A percentile compares a stretch with the other conserved stretches of the same genome.
Conservation (phyloP, 345 rosid species). For the Populus deltoides region DNA sequence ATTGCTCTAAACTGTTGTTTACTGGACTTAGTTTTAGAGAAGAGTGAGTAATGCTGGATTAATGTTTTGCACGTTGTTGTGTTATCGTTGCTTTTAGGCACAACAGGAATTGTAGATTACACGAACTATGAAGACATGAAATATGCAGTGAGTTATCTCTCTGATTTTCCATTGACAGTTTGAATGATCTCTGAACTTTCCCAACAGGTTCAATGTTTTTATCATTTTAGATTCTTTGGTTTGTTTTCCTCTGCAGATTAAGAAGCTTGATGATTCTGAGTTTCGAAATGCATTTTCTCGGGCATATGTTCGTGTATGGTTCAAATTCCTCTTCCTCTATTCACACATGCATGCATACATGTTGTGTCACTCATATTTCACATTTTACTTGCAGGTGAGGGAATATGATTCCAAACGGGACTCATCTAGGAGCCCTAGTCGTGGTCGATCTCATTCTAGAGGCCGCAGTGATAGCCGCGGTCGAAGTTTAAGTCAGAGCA, state of each 20-base stretch:
- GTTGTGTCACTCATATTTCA: background rate
- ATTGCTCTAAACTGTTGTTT: background rate
- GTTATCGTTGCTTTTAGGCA: constrained; percentile 20
- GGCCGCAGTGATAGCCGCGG: constrained; percentile 42
- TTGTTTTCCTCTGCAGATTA: constrained; percentile 21
- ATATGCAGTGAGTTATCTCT: constrained; percentile 25
- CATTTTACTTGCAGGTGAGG: constrained; percentile 20
- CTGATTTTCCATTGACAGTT: background rate
- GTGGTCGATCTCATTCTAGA: constrained; percentile 26
- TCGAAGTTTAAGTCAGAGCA: constrained; percentile 37
- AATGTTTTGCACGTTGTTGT: background rate
- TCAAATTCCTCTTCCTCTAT: background rate
- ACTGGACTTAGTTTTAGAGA: background rate
- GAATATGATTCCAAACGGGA: constrained; percentile 37
- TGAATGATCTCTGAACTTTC: background rate
- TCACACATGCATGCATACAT: background rate
- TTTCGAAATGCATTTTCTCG: constrained; percentile 36
- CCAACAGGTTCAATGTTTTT: background rate
- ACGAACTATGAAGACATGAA: constrained; percentile 41
- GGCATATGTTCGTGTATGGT: constrained; percentile 32
- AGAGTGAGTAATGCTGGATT: background rate
- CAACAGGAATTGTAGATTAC: constrained; percentile 38
- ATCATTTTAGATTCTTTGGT: background rate
- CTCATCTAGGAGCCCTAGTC: constrained; percentile 32
- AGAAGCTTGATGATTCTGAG: constrained; percentile 36